These are phyloP conservation scores for Gracilaria caudata DNA, from an alignment of 23 red algal species.

Conservation along the genomic window DNA sequence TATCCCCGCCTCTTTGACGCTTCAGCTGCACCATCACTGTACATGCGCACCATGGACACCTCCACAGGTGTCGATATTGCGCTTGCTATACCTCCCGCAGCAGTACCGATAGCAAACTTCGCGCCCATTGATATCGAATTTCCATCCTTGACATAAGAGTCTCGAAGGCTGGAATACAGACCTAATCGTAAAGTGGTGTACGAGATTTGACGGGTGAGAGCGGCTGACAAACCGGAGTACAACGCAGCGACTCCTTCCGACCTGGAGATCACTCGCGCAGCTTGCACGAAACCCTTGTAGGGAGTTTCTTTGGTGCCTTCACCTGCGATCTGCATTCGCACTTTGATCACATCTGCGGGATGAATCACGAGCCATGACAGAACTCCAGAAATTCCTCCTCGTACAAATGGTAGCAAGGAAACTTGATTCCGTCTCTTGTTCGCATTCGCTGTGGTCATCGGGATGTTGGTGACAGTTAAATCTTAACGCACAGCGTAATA, in stretches of 20 bases:
- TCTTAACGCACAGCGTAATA: neutral
- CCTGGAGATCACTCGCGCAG: slow-evolving; percentile 50
- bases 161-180: slow-evolving; percentile 70
- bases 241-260: slow-evolving; percentile 69
- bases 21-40: slow-evolving; percentile 78
- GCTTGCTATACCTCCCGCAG: slow-evolving; percentile 80
- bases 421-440: neutral
- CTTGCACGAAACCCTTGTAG: slow-evolving; percentile 46
- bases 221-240: slow-evolving; percentile 84
- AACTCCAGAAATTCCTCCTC: slow-evolving; percentile 63
- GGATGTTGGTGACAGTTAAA: neutral
- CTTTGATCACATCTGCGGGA: slow-evolving; percentile 75
- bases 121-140: slow-evolving; percentile 55
- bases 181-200: slow-evolving; percentile 89
- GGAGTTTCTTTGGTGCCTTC: slow-evolving; percentile 35
- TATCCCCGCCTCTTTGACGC: slow-evolving; percentile 79
- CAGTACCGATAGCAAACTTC: slow-evolving; percentile 84
- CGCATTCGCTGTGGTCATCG: neutral
- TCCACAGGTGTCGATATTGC: slow-evolving; percentile 80
- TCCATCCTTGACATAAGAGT: slow-evolving; percentile 32
- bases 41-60: slow-evolving; percentile 93
- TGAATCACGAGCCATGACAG: slow-evolving; percentile 76
- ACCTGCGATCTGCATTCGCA: slow-evolving; percentile 63
- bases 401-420: slow-evolving; percentile 50
- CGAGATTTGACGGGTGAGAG: slow-evolving; percentile 79